A percentile compares a stretch with the other conserved stretches of the same genome.
Evolutionary conservation across 2,329 filamentous ascomycete species (phyloP).

Genomic region (Pseudocercospora vitis): DNA sequence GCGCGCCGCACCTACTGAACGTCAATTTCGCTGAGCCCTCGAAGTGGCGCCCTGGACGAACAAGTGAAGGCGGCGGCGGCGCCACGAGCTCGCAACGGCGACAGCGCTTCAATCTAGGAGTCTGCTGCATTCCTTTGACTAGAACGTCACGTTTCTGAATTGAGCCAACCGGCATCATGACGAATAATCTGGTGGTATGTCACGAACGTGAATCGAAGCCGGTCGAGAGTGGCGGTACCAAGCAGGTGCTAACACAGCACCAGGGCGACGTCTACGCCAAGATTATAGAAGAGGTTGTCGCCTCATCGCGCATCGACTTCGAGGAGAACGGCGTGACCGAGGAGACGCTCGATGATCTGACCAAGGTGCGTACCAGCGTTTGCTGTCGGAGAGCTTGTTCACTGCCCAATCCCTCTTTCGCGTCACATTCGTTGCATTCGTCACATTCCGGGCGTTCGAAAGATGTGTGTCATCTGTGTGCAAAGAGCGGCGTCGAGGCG

Average conservation of each 20-base stretch:
- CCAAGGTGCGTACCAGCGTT: constrained; percentile 62
- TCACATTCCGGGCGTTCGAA: neutral
- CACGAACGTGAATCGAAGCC: neutral
- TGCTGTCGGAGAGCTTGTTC: neutral
- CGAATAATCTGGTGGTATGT: constrained; percentile 34
- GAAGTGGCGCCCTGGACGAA: constrained; percentile 9
- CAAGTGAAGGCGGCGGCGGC: constrained; percentile 13
- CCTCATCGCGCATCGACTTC: constrained; percentile 80
- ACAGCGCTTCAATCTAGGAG: neutral
- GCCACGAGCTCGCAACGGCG: neutral
- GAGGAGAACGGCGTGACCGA: constrained; percentile 94
- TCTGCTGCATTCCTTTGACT: neutral
- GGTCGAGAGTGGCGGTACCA: neutral
- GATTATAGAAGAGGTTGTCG: constrained; percentile 73
- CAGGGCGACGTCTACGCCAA: constrained; percentile 81
- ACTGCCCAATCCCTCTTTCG: constrained; percentile 13
- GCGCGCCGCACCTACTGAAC: constrained; percentile 11
- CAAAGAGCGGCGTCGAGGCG: constrained; percentile 2
- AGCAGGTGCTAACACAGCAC: constrained; percentile 23
- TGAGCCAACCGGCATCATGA: constrained; percentile 25
- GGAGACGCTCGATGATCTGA: constrained; percentile 80
- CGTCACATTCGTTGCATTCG: neutral
- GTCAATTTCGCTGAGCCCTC: constrained; percentile 10
- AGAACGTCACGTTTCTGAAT: neutral
- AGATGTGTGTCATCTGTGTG: neutral